phyloP scores from a whole-genome alignment of 345 rosid genomes.

The Cochlearia excelsa region DNA sequence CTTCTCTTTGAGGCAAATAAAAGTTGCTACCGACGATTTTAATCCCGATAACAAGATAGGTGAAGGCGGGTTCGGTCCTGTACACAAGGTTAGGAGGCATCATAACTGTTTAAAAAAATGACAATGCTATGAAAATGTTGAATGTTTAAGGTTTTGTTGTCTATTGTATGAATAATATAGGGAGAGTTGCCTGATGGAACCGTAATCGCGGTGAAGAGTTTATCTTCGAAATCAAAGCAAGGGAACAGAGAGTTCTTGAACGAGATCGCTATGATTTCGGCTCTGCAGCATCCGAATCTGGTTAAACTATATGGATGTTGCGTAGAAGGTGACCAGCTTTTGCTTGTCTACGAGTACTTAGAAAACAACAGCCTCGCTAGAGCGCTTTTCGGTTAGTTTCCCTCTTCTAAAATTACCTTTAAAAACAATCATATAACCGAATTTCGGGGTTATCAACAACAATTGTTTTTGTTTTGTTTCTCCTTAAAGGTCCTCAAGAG shows the following conservation, averaged over 20 bases:
- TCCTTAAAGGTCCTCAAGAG: constrained; percentile 32
- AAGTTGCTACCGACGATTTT: constrained; percentile 53
- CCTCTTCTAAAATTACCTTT: neutral
- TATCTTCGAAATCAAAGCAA: constrained; percentile 54
- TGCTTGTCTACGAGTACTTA: constrained; percentile 57
- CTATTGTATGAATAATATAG: constrained; percentile 30
- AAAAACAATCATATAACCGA: too few relatives aligned
- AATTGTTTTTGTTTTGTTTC: neutral
- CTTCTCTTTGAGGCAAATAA: constrained; percentile 51
- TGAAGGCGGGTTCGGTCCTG: constrained; percentile 73
- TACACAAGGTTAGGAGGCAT: constrained; percentile 47
- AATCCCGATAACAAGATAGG: constrained; percentile 52
- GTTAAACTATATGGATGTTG: constrained; percentile 57
- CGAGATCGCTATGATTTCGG: constrained; percentile 61
- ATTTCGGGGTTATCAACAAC: neutral
- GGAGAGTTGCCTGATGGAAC: constrained; percentile 51
- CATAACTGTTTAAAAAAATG: neutral
- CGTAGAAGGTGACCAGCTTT: constrained; percentile 51
- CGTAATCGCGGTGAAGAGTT: constrained; percentile 51
- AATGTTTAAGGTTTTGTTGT: neutral
- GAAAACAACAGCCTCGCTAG: constrained; percentile 54
- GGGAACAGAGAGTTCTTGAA: constrained; percentile 58
- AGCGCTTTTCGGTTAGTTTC: constrained; percentile 44
- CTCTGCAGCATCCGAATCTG: constrained; percentile 57
- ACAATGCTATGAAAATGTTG: neutral